These are phyloP conservation scores for Debaryomycetaceae sp. DNA, from an alignment of 1,139 yeast genomes.

Conservation along the genomic window DNA sequence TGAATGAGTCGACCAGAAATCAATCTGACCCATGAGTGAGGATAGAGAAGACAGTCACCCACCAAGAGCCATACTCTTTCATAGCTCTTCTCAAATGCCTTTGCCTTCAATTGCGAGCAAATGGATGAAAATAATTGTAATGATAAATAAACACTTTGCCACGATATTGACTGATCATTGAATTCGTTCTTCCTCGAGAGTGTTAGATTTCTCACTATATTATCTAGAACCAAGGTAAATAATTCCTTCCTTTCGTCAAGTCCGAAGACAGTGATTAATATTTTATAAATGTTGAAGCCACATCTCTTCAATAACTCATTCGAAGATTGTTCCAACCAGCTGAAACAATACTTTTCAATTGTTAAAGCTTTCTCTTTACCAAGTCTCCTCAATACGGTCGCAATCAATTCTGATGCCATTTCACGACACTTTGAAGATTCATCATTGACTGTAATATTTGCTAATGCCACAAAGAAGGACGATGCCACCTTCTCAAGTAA, in stretches of 20 bases:
- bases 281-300: constrained; percentile 71
- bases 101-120: constrained; percentile 25
- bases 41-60: constrained; percentile 62
- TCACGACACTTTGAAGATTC: constrained; percentile 80
- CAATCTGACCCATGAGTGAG: constrained; percentile 90
- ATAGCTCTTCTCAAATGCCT: constrained; percentile 27
- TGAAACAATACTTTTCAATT: constrained; percentile 56
- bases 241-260: constrained; percentile 32
- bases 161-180: constrained; percentile 40
- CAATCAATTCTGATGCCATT: constrained; percentile 67
- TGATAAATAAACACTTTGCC: constrained; percentile 77
- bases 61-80: constrained; percentile 50
- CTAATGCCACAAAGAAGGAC: constrained; percentile 79
- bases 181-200: constrained; percentile 27
- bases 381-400: constrained; percentile 52
- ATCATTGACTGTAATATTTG: constrained; percentile 76
- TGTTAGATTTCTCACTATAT: constrained; percentile 36
- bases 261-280: constrained; percentile 54
- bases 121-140: constrained; percentile 51
- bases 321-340: constrained; percentile 65
- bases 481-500: constrained; percentile 60
- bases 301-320: constrained; percentile 64
- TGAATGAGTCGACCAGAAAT: constrained; percentile 63
- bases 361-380: constrained; percentile 33
- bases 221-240: constrained; percentile 36